A percentile compares a stretch with the other conserved stretches of the same genome.
Conservation (phyloP, 2,329 filamentous ascomycete species). For the Trichoderma koningii region DNA sequence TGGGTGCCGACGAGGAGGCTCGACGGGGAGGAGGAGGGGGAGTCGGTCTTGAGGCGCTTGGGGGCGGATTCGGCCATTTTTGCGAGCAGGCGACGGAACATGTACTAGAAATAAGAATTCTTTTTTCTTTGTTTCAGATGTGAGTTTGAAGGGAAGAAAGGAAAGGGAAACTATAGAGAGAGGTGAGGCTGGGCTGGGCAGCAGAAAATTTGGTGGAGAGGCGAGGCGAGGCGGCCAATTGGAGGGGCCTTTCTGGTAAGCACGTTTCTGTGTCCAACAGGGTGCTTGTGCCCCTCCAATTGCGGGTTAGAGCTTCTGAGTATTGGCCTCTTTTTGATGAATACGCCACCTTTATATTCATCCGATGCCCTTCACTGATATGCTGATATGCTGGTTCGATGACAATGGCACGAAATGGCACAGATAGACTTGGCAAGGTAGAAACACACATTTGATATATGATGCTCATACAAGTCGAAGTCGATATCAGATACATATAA, state of each 20-base stretch:
- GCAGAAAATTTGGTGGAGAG: too few species aligned
- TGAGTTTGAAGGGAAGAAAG: background rate
- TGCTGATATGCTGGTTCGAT: too few species aligned
- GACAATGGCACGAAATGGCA: too few species aligned
- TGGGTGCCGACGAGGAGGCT: slow-evolving; percentile 81
- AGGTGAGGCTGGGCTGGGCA: background rate
- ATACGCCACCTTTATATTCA: too few species aligned
- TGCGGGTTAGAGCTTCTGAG: too few species aligned
- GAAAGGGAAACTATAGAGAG: background rate
- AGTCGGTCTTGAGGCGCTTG: slow-evolving; percentile 79
- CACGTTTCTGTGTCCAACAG: background rate
- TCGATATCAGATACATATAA: background rate
- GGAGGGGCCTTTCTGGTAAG: background rate
- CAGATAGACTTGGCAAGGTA: too few species aligned
- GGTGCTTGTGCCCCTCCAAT: too few species aligned
- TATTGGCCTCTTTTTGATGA: too few species aligned
- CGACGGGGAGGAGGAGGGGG: slow-evolving; percentile 32
- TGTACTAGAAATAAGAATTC: slow-evolving; percentile 27
- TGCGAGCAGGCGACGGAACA: slow-evolving; percentile 39
- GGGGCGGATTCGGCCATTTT: slow-evolving; percentile 63
- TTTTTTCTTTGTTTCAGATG: background rate
- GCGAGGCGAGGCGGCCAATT: background rate
- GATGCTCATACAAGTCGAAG: too few species aligned
- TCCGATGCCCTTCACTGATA: too few species aligned
- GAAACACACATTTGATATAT: too few species aligned